Conservation (phyloP, 768 basidiomycete species). For the Cystobasidiopsis lactophilus region DNA sequence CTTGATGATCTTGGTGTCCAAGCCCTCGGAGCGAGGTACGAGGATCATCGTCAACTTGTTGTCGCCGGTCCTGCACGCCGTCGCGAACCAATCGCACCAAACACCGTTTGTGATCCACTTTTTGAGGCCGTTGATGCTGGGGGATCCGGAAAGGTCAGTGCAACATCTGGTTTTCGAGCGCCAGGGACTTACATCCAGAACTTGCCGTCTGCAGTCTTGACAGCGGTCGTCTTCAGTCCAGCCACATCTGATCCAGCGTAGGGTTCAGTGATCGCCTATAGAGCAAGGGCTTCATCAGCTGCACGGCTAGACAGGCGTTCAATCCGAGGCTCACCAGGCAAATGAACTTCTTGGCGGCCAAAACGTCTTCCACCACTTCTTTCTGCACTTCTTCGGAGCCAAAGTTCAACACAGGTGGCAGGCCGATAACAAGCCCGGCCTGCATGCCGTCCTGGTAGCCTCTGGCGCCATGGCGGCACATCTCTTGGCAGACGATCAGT, state of each 20-base stretch:
- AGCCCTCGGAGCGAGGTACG: slow-evolving; percentile 51
- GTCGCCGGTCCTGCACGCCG: slow-evolving; percentile 35
- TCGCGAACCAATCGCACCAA: slow-evolving; percentile 51
- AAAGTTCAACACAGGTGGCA: slow-evolving; percentile 55
- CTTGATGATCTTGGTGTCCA: slow-evolving; percentile 74
- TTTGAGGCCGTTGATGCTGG: slow-evolving; percentile 64
- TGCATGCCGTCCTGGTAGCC: slow-evolving; percentile 58
- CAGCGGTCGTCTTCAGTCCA: slow-evolving; percentile 14
- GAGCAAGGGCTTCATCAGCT: too few species aligned
- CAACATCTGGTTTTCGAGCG: neutral
- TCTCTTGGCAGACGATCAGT: slow-evolving; percentile 43
- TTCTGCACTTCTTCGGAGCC: slow-evolving; percentile 45
- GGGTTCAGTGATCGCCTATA: slow-evolving; percentile 61
- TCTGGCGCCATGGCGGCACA: slow-evolving; percentile 40
- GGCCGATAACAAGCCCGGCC: slow-evolving; percentile 18
- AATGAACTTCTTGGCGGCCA: slow-evolving; percentile 42
- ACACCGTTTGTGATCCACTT: slow-evolving; percentile 22
- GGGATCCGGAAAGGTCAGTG: neutral
- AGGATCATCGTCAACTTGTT: slow-evolving; percentile 65
- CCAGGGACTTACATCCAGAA: slow-evolving; percentile 35
- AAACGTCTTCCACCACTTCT: slow-evolving; percentile 47
- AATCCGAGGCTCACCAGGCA: too few species aligned
- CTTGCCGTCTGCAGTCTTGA: slow-evolving; percentile 44
- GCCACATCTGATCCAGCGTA: slow-evolving; percentile 14
- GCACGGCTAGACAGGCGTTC: too few species aligned